Base-by-base conservation (phyloP, 768 basidiomycete species). In the Terana coerulea region DNA sequence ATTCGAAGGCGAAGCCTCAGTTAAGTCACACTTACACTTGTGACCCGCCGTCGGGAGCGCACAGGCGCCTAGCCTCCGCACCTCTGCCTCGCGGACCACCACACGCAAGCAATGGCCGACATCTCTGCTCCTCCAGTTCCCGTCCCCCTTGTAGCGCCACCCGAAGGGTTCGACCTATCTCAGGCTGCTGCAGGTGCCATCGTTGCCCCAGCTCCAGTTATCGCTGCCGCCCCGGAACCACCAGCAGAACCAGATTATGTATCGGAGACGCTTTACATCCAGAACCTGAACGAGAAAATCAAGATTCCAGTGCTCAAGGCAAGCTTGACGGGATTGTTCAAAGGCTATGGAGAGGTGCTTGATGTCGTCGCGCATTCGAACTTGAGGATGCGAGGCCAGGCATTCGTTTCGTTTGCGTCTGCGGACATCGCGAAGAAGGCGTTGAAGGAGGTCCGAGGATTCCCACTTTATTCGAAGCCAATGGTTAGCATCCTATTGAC, bases 371-470 rank as follows among this genome's bases (percentile, higher is more conserved):
- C 95, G 9, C 97, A 99, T 68, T 72, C 76, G 47, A 98, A 97
- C 74, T 71, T 99, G 54, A 84, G 97, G 33, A 99, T 99, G 97
- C 80, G 97, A 33, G 97, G 97, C 14, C 97, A 99, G 71, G 97
- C 97, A 3, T 99, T 99, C 65, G 91, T 99, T 31, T 92, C 91
- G 31, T 97, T 99, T 67, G 77, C 78, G 51, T 83, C 83, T 29
- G 75, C 83, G 47, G 92, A 98, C 52, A 79, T 80, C 51, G 97
- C 97, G 30, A 76, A 78, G 62, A 88, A 86, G 68, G 95, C 95
- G 6, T 76, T 90, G 79, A 91, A 81, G 74, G 97, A 99, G 67
- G 93, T 98, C 34, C 79, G 84, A 54, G 83, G 92, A 31, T 98
- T 99, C 67, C 97, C 97, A 14, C 67, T 99, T 42, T 98, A 98